Evolutionary conservation across 495 filamentous ascomycete species (phyloP).

Genomic region (Penicillium canescens): DNA sequence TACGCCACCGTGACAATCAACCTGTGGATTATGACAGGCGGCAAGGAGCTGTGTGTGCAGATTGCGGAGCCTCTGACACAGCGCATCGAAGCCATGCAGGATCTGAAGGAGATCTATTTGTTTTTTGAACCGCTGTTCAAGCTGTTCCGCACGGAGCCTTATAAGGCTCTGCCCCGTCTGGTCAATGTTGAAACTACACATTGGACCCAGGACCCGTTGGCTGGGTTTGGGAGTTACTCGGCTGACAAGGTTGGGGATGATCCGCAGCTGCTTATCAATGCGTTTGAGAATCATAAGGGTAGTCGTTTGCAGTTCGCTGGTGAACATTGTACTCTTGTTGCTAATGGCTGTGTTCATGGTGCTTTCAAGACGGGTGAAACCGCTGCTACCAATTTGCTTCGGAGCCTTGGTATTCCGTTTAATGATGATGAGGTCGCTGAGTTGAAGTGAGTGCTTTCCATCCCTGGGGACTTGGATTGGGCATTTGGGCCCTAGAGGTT

Average conservation of each 20-base stretch:
- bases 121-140: conserved; percentile 30
- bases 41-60: conserved; percentile 27
- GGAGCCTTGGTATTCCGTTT: conserved; percentile 17
- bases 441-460: background rate
- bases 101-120: conserved; percentile 19
- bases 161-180: conserved; percentile 24
- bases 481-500: too few relatives aligned
- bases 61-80: conserved; percentile 27
- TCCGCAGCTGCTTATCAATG: conserved; percentile 15
- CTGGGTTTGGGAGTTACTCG: conserved; percentile 25
- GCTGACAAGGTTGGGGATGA: conserved; percentile 27
- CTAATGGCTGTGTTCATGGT: conserved; percentile 26
- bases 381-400: conserved; percentile 20
- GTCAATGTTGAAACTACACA: conserved; percentile 26
- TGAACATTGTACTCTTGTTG: conserved; percentile 24
- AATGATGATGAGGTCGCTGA: conserved; percentile 4
- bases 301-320: conserved; percentile 26
- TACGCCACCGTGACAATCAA: conserved; percentile 29
- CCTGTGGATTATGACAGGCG: conserved; percentile 24
- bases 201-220: conserved; percentile 27
- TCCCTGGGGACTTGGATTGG: background rate
- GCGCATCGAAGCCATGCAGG: conserved; percentile 24
- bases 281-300: conserved; percentile 17
- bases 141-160: conserved; percentile 22
- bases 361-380: conserved; percentile 25